Base-by-base conservation (phyloP, 805 yeast species). In the Phaffomyces opuntiae region DNA sequence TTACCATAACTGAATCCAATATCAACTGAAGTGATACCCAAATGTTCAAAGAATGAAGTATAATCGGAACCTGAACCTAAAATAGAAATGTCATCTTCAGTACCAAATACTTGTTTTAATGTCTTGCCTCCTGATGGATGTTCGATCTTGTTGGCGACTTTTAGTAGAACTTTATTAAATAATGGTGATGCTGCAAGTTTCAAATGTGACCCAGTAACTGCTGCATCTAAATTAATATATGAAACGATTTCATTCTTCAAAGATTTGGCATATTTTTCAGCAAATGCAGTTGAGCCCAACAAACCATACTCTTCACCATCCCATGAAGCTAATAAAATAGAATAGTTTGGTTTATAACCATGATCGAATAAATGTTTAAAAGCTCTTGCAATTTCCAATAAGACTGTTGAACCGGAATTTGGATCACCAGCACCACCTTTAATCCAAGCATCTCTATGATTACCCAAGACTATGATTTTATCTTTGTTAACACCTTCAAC, bases 381-480 rank as follows among this genome's bases (percentile, higher is more conserved):
- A 1, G 77, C 80, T 40, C 86, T 68, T 8, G 81, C 80, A 37
- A 84, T 64, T 59, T 84, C 91, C 38, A 84, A 61, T 51, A 82
- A 49, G 0, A 72, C 77, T 1, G 89, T 81, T 16, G 85, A 73
- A 1, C 91, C 91, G 26, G 83, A 73, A 61, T 84, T 84, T 29
- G 93, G 90, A 63, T 85, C 93, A 25, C 79, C 82, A 1, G 90
- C 89, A 14, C 87, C 87, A 41, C 86, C 86, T 47, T 80, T 77
- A 47, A 81, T 75, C 93, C 91, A 86, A 3, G 90, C 81, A 59
- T 85, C 93, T 45, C 88, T 75, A 59, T 84, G 93, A 60, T 83
- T 84, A 33, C 93, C 93, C 46, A 84, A 60, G 33, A 85, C 60
- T 40, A 84, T 71, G 17, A 76, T 80, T 46, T 81, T 81, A 41